Evolutionary conservation across 441 rosid genomes (phyloP).

Genomic region (Bocquillonia castaneifolia): DNA sequence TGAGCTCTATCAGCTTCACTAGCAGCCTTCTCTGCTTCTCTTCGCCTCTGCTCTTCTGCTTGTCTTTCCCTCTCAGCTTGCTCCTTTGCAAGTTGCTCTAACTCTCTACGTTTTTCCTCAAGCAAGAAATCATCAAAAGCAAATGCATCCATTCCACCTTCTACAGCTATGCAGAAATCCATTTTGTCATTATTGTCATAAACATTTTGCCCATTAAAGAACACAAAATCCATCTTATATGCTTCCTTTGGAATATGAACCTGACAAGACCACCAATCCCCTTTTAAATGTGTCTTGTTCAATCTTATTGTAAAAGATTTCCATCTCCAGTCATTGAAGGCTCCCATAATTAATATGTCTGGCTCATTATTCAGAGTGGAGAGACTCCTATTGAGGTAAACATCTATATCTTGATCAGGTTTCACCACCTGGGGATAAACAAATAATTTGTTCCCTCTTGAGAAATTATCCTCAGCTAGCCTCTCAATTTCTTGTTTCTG

Average conservation of each 20-base stretch:
- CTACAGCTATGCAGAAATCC: conserved; percentile 65
- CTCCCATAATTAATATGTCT: conserved; percentile 79
- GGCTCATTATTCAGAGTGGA: conserved; percentile 57
- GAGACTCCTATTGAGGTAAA: conserved; percentile 61
- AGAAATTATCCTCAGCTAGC: conserved; percentile 48
- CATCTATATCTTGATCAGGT: conserved; percentile 69
- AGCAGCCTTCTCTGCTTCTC: conserved; percentile 70
- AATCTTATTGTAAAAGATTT: conserved; percentile 67
- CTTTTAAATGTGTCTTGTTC: conserved; percentile 50
- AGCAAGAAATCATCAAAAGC: conserved; percentile 84
- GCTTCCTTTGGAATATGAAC: conserved; percentile 86
- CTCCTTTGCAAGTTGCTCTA: conserved; percentile 67
- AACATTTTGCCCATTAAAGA: conserved; percentile 66
- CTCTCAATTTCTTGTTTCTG: conserved; percentile 49
- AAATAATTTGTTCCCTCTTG: conserved; percentile 52
- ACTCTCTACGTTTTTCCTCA: conserved; percentile 75
- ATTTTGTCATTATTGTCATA: conserved; percentile 73
- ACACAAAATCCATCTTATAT: conserved; percentile 83
- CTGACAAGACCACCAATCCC: conserved; percentile 89
- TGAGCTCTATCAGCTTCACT: conserved; percentile 71
- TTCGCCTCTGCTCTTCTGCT: conserved; percentile 67
- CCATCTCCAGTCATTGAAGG: conserved; percentile 95
- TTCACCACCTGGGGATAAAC: conserved; percentile 54
- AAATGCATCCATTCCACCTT: conserved; percentile 64
- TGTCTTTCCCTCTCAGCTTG: conserved; percentile 68